Evolutionary conservation across 331 rosid genomes (phyloP).

Genomic region (Quercus phellos): DNA sequence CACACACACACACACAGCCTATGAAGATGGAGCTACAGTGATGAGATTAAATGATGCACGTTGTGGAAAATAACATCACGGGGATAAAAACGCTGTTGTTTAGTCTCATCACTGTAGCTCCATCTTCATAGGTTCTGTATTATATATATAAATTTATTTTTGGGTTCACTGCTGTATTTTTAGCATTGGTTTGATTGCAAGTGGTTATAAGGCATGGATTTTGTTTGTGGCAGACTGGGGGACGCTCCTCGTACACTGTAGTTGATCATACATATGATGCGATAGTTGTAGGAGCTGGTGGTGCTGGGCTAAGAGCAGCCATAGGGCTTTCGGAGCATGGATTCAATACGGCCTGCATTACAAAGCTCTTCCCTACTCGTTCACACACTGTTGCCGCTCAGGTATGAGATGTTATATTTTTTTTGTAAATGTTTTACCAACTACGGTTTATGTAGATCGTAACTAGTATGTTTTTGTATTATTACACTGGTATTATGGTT

Average conservation of each 20-base stretch:
- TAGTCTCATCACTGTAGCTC: no score
- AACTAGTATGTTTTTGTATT: neutral
- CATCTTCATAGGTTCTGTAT: no score
- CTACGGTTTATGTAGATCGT: neutral
- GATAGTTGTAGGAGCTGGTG: conserved; percentile 94
- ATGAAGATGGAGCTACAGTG: no score
- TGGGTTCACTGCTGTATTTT: neutral
- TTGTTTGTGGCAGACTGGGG: conserved; percentile 50
- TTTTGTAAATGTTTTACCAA: neutral
- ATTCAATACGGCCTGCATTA: conserved; percentile 92
- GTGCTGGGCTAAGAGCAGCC: conserved; percentile 96
- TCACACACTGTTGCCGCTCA: conserved; percentile 99
- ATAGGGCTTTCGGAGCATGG: conserved; percentile 96
- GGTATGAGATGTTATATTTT: conserved; percentile 34
- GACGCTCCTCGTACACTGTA: conserved; percentile 67
- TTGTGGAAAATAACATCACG: no score
- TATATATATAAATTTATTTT: no score
- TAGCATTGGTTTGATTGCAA: conserved; percentile 1
- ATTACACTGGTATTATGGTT: neutral
- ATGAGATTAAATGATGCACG: no score
- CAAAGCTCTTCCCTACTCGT: conserved; percentile 97
- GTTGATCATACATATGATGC: conserved; percentile 96
- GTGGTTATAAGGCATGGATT: neutral
- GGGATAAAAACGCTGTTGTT: no score
- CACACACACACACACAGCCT: no score